Percentiles rank a stretch among this genome's conserved stretches.
phyloP scores from a whole-genome alignment of 352 stramenopile genomes.

The Plasmopara halstedii region DNA sequence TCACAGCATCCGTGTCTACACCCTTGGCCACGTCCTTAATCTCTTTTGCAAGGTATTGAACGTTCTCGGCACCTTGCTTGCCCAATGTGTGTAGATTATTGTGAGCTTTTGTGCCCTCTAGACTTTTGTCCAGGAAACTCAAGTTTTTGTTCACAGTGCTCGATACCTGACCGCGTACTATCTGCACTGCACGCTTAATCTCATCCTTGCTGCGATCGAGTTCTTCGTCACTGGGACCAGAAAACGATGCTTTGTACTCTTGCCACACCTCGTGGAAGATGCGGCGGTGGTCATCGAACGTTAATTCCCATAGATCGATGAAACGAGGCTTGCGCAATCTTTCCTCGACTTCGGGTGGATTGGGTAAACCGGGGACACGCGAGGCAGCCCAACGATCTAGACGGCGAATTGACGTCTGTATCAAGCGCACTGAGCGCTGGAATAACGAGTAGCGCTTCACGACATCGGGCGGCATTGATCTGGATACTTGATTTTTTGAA shows the following conservation, averaged over 20 bases:
- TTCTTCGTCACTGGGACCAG: conserved; percentile 41
- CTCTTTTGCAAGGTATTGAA: conserved; percentile 47
- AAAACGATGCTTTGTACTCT: conserved; percentile 66
- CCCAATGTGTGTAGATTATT: conserved; percentile 46
- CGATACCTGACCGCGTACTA: conserved; percentile 47
- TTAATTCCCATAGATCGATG: conserved; percentile 76
- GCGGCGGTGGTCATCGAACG: conserved; percentile 53
- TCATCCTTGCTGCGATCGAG: conserved; percentile 60
- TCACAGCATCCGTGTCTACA: conserved; percentile 55
- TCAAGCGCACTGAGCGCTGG: conserved; percentile 58
- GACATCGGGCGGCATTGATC: conserved; percentile 2
- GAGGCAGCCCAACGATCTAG: conserved; percentile 44
- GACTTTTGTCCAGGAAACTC: conserved; percentile 47
- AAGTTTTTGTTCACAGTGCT: conserved; percentile 49
- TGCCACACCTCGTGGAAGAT: conserved; percentile 58
- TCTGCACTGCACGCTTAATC: conserved; percentile 35
- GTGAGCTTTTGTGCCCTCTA: conserved; percentile 59
- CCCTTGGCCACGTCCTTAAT: conserved; percentile 39
- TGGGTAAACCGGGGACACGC: conserved; percentile 57
- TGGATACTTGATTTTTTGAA: too few species aligned
- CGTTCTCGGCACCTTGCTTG: conserved; percentile 42
- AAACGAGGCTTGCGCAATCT: conserved; percentile 39
- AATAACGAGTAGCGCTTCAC: conserved; percentile 71
- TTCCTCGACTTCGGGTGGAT: conserved; percentile 52
- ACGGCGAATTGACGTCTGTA: conserved; percentile 54